phyloP scores from a whole-genome alignment of 805 yeast species.

The Wickerhamiella azyma region DNA sequence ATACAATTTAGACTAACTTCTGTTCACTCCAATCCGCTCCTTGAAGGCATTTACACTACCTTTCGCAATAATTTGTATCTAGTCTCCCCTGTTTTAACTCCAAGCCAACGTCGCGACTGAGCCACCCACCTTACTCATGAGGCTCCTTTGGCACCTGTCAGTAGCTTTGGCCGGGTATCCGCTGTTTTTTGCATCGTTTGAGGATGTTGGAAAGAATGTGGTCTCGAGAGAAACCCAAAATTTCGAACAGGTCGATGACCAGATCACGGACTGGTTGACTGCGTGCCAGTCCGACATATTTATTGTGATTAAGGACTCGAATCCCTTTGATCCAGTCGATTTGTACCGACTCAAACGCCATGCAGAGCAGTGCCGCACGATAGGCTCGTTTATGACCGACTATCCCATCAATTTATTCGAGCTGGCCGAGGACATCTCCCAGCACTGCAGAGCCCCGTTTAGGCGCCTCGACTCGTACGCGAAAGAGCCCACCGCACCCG shows the following conservation, averaged over 20 bases:
- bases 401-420: conserved; percentile 15
- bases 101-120: neutral
- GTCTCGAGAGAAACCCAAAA: conserved; percentile 7
- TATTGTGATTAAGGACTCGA: conserved; percentile 15
- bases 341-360: conserved; percentile 13
- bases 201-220: conserved; percentile 14
- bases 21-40: too few relatives aligned
- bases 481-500: conserved; percentile 7
- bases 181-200: conserved; percentile 19
- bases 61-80: too few relatives aligned
- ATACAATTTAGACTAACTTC: too few relatives aligned
- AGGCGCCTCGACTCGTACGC: conserved; percentile 8
- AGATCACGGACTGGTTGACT: conserved; percentile 17
- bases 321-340: conserved; percentile 14
- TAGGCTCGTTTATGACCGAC: conserved; percentile 16
- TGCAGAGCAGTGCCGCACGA: conserved; percentile 18
- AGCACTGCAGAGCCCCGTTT: conserved; percentile 18
- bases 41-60: too few relatives aligned
- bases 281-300: conserved; percentile 20
- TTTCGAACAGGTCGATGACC: conserved; percentile 13
- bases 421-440: conserved; percentile 17
- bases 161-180: conserved; percentile 15
- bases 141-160: neutral
- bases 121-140: neutral
- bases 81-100: neutral